phyloP scores from a whole-genome alignment of 1,284 basidiomycete species.

The Ganoderma resinaceum region DNA sequence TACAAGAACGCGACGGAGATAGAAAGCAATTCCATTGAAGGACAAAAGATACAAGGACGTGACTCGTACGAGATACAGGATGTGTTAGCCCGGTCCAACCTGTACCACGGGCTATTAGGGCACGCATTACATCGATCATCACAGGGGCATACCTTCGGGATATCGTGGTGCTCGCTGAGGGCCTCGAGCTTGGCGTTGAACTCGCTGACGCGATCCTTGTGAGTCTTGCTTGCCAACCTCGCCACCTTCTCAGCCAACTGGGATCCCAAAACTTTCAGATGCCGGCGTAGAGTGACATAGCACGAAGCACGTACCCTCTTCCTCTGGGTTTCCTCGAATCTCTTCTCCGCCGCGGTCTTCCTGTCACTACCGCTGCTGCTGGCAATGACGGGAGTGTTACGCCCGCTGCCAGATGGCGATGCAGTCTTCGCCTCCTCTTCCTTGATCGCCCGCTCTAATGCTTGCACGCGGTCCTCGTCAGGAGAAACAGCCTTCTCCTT shows the following conservation, averaged over 20 bases:
- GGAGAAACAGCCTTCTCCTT: conserved; percentile 46
- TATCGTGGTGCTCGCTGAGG: conserved; percentile 93
- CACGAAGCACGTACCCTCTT: conserved; percentile 68
- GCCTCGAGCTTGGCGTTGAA: conserved; percentile 91
- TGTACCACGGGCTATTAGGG: conserved; percentile 34
- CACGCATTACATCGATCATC: background rate
- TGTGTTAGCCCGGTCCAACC: conserved; percentile 81
- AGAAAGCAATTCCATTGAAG: conserved; percentile 7
- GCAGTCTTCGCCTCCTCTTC: conserved; percentile 49
- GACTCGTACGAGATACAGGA: conserved; percentile 30
- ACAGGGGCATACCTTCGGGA: conserved; percentile 75
- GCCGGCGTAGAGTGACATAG: conserved; percentile 2
- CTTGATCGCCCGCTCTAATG: conserved; percentile 51
- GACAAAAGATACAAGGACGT: conserved; percentile 17
- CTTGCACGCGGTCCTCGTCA: conserved; percentile 55
- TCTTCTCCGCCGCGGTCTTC: conserved; percentile 90
- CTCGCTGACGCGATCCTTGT: conserved; percentile 95
- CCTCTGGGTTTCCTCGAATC: conserved; percentile 88
- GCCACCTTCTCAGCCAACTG: conserved; percentile 85
- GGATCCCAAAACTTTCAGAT: background rate
- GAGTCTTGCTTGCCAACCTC: conserved; percentile 85
- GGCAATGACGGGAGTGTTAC: conserved; percentile 60
- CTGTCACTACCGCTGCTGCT: conserved; percentile 46
- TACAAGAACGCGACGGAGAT: conserved; percentile 8
- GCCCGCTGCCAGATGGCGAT: conserved; percentile 63